Evolutionary conservation across 2,329 filamentous ascomycete genomes (phyloP), one percentile per base, ranked within the genome.

Genomic region (Cladosporium sp.): DNA sequence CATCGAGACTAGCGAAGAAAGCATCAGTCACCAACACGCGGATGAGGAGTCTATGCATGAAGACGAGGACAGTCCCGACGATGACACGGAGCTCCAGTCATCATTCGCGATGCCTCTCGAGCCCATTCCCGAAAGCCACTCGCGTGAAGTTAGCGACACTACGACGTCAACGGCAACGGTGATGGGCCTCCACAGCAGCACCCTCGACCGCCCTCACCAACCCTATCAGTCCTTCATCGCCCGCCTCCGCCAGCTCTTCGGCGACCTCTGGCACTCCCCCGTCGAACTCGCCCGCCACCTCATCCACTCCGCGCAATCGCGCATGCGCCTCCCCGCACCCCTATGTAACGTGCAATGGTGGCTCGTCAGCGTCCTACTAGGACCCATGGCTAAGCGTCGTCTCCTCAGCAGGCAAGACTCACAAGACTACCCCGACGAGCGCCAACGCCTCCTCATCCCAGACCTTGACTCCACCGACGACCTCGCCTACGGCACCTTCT

Each of bases 381-480:
- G 62, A 42, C 66, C 57, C 25, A 70, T 62, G 67, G 67, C 58
- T 50, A 67, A 55, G 57, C 67, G 50, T 49, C 67, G 54, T 51
- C 45, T 48, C 27, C 45, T 48, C 20, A 48, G 45, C 18, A 15
- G 27, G 15, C 45, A 48, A 57, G 32, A 35, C 2, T 3, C 32
- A 2, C 32, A n/a, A 2, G 3, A n/a, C 4, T 2, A n/a, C 32
- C 41, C 36, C 48, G 38, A 49, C 36, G 40, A 36, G 11, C 8
- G 43, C 16, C 29, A 32, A 11, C 40, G 40, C 13, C 33, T 38
- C 20, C 40, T 50, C 38, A 29, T 38, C 11, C n/a, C 46, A 4
- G 39, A 46, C 6, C 30, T 18, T 2, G 48, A 51, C 3, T 35
- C 32, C 43, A 53, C 42, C 45, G 45, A 52, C 16, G 50, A 49